Conservation (phyloP, 352 stramenopile species). For the Thalassiosira livingstoniorum region DNA sequence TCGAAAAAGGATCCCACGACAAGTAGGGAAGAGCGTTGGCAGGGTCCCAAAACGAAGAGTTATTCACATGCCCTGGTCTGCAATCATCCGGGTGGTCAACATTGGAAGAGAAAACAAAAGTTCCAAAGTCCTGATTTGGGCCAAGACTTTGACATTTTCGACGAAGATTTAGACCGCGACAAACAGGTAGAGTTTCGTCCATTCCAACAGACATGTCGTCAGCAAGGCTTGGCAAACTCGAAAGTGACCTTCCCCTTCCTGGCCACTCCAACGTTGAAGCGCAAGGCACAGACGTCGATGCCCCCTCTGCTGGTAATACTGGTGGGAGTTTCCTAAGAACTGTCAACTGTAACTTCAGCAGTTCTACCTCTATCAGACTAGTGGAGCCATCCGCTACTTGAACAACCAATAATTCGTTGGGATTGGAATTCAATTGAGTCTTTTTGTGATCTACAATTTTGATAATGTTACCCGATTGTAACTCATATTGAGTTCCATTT, state of each 20-base stretch:
- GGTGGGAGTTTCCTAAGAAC: constrained; percentile 39
- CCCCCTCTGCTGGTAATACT: background rate
- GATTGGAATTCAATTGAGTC: constrained; percentile 11
- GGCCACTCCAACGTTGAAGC: constrained; percentile 53
- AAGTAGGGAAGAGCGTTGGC: constrained; percentile 34
- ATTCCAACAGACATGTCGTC: constrained; percentile 6
- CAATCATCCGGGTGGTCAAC: constrained; percentile 51
- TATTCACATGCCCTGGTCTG: constrained; percentile 28
- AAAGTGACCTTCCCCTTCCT: background rate
- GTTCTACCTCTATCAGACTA: constrained; percentile 27
- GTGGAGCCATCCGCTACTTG: constrained; percentile 18
- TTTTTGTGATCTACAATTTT: constrained; percentile 44
- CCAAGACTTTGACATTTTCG: constrained; percentile 23
- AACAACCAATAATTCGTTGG: constrained; percentile 36
- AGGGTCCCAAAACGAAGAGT: constrained; percentile 49
- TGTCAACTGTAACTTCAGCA: constrained; percentile 53
- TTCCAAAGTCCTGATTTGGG: too few relatives aligned
- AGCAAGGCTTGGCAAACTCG: background rate
- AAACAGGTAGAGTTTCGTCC: constrained; percentile 25
- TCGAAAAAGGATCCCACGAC: constrained; percentile 48
- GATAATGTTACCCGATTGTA: constrained; percentile 27
- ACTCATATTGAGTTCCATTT: constrained; percentile 40
- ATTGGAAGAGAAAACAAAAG: too few relatives aligned
- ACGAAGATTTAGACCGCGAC: constrained; percentile 41
- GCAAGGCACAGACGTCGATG: background rate